Percentiles rank a stretch among this genome's conserved stretches.
These are phyloP conservation scores for Plasmodium knowlesi DNA, from an alignment of 169 alveolate species.

Conservation along the genomic window DNA sequence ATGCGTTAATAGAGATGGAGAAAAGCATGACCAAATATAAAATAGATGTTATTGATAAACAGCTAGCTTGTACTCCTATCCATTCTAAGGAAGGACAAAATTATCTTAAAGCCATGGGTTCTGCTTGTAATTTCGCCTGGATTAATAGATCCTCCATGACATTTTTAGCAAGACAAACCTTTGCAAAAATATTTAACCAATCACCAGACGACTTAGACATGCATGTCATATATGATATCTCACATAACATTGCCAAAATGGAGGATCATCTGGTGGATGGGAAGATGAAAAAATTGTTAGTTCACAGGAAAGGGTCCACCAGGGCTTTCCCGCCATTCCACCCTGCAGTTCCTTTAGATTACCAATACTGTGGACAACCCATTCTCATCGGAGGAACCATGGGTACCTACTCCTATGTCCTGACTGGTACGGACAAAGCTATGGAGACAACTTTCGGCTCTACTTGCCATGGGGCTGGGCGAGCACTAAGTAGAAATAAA, in stretches of 20 bases:
- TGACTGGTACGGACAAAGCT: conserved; percentile 90
- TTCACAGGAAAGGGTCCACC: conserved; percentile 92
- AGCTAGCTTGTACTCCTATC: conserved; percentile 90
- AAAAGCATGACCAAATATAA: conserved; percentile 76
- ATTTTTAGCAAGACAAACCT: conserved; percentile 77
- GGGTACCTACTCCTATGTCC: conserved; percentile 92
- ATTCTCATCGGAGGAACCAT: conserved; percentile 92
- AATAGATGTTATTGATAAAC: conserved; percentile 86
- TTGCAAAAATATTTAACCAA: conserved; percentile 82
- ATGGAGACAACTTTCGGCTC: conserved; percentile 89
- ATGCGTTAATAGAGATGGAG: conserved; percentile 91
- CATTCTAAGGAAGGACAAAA: conserved; percentile 87
- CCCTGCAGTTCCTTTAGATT: conserved; percentile 90
- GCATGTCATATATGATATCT: conserved; percentile 93
- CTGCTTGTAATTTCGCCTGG: conserved; percentile 94
- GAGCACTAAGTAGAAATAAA: conserved; percentile 87
- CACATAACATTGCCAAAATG: conserved; percentile 91
- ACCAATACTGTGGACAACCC: conserved; percentile 91
- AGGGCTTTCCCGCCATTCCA: conserved; percentile 93
- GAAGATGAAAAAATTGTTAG: conserved; percentile 80
- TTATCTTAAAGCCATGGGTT: conserved; percentile 90
- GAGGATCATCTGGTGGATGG: conserved; percentile 90
- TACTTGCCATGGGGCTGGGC: conserved; percentile 93
- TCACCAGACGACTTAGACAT: conserved; percentile 92
- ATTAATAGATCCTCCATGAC: conserved; percentile 88